Evolutionary conservation across 2,329 filamentous ascomycete species (phyloP).

Genomic region (Dactylellina cionopaga): DNA sequence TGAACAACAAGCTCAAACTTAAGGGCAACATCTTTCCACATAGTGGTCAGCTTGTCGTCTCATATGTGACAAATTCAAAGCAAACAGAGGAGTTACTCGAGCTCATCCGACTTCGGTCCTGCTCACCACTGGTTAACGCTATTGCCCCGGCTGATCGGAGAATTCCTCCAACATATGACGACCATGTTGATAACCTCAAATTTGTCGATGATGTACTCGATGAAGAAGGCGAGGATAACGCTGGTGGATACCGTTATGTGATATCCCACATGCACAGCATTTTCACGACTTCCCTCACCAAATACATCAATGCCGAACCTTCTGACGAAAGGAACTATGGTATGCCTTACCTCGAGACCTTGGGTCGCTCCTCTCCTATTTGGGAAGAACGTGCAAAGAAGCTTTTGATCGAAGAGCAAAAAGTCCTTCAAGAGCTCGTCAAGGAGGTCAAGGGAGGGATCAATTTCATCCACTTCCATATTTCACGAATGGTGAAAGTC

Average conservation of each 20-base stretch:
- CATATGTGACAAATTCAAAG: constrained; percentile 29
- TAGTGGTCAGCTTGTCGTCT: constrained; percentile 19
- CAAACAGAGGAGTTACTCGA: constrained; percentile 38
- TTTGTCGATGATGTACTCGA: constrained; percentile 1
- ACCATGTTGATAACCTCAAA: constrained; percentile 13
- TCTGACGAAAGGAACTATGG: not conserved
- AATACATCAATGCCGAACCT: constrained; percentile 13
- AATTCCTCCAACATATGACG: constrained; percentile 7
- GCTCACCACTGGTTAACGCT: constrained; percentile 17
- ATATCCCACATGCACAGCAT: constrained; percentile 34
- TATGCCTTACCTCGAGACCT: constrained; percentile 13
- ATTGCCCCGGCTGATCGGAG: constrained; percentile 2
- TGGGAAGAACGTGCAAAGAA: constrained; percentile 43
- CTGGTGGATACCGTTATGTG: constrained; percentile 25
- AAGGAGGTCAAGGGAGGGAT: constrained; percentile 30
- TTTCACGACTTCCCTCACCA: constrained; percentile 12
- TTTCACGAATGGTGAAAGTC: not conserved
- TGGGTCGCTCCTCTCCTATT: constrained; percentile 32
- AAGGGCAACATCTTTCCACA: constrained; percentile 16
- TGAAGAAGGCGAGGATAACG: constrained; percentile 16
- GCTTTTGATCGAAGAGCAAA: constrained; percentile 43
- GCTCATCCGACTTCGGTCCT: constrained; percentile 15
- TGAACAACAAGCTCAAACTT: constrained; percentile 32
- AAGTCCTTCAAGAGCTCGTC: constrained; percentile 33
- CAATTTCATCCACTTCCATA: constrained; percentile 10